Conservation (phyloP, 2,329 filamentous ascomycete genomes). For the Cercospora sp. region DNA sequence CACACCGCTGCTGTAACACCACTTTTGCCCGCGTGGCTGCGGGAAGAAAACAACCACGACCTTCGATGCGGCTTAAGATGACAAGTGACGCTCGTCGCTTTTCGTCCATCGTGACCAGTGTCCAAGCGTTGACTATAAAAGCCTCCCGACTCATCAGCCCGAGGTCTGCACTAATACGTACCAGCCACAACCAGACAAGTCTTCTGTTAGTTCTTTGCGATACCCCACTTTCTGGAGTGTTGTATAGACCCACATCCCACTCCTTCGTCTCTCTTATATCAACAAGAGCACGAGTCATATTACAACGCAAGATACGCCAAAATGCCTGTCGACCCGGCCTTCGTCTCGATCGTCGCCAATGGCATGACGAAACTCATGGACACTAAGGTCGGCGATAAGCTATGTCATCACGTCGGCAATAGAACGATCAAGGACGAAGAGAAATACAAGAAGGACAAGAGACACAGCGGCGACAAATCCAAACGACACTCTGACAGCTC, state of each 20-base stretch:
- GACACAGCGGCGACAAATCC: neutral
- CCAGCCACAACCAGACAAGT: constrained; percentile 7
- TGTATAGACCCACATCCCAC: constrained; percentile 12
- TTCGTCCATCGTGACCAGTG: constrained; percentile 9
- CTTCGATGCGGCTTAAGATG: neutral
- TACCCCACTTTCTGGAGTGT: constrained; percentile 3
- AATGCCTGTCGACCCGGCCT: constrained; percentile 10
- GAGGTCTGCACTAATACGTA: neutral
- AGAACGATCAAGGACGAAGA: constrained; percentile 11
- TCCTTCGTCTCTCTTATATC: neutral
- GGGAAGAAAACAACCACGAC: constrained; percentile 1
- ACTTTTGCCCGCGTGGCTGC: neutral
- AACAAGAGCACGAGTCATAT: neutral
- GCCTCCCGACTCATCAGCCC: constrained; percentile 9
- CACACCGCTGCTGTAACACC: constrained; percentile 10
- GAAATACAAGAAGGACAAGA: constrained; percentile 3
- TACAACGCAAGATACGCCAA: neutral
- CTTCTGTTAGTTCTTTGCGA: neutral
- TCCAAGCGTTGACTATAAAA: constrained; percentile 16
- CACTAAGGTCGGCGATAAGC: constrained; percentile 1
- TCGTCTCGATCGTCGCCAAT: constrained; percentile 7
- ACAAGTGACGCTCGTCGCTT: constrained; percentile 3
- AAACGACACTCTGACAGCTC: constrained; percentile 10
- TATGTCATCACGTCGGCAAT: constrained; percentile 12
- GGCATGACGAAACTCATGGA: constrained; percentile 7